Base-by-base conservation (phyloP, 495 filamentous ascomycete genomes). In the Astrothelium subdiscretum region DNA sequence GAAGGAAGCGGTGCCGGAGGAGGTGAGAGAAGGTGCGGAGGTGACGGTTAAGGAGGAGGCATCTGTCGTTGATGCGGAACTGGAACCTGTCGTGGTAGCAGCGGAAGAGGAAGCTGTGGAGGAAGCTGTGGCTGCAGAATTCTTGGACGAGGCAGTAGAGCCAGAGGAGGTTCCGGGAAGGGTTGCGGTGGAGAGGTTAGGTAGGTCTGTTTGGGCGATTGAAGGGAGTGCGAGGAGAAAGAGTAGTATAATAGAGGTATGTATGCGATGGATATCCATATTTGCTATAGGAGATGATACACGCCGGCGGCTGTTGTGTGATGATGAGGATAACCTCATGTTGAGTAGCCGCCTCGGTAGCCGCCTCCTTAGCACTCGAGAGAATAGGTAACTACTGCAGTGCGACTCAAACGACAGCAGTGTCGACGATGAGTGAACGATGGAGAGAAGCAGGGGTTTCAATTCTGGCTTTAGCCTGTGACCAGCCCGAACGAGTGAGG, bases 1-100 rank as follows among this genome's bases (percentile, higher is more conserved):
- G 61, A 65, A 62, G 32, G 68, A 62, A 24, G 58, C 58, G 35
- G 32, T 26, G 18, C 24, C 32, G 18, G 72, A 75, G 38, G 66
- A 57, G 24, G 62, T 64, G n/a, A 70, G 65, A 15, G 67, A 68
- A 18, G 52, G 59, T 32, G 22, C n/a, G 44, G 59, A 24, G 31
- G 61, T 60, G 35, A 65, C 22, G 40, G 43, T 58, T 5, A 42
- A 26, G 32, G 32, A 38, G 8, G 32, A 32, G 44, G 44, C 31
- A 35, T 38, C 35, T 38, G 66, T 32, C 18, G 48, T 32, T 15
- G 66, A 13, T 20, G 60, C 40, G 12, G 63, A 31, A 22, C 51
- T 32, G 26, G 44, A 32, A 11, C 63, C n/a, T 24, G 59, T 31
- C 12, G 62, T 51, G 27, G 48, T 6, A 48, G 59, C 3, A 32